Base-by-base conservation (phyloP, 23 red algal species). In the Cyanidiococcus yangmingshanensis region DNA sequence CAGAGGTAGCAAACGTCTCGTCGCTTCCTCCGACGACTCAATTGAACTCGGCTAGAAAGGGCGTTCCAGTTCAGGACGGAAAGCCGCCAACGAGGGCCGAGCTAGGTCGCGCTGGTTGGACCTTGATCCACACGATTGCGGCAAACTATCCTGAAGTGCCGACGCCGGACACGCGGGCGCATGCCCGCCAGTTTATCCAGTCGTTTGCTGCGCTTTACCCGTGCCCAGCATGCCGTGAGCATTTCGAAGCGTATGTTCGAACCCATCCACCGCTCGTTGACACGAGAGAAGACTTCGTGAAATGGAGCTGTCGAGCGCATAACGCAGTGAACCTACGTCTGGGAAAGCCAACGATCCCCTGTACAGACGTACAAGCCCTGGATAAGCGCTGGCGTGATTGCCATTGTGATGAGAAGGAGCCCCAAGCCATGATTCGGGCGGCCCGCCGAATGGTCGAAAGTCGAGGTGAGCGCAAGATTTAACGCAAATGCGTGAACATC, bases 401-500 rank as follows among this genome's bases (percentile, higher is more conserved):
- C 39, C 39, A 45, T 1, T 77, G 75, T 25, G 75, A 77, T 30
- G n/a, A 71, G 63, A 12, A 71, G 63, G 32, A 25, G 32, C 63
- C 63, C 63, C n/a, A 35, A 29, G 32, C 15, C 63, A 71, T 71
- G n/a, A 25, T 35, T 7, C 21, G 63, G 3, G n/a, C 63, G 3
- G 21, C 63, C 15, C 63, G 63, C 12, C 63, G 32, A 3, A 2
- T 25, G 63, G 7, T 25, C 63, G 63, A 25, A 71, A 25, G 63
- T 29, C 63, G 63, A 12, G 16, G 63, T 29, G 16, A 7, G 12
- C 7, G 21, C 45, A 21, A 7, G 12, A 21, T 7, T 54, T 54
- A 54, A 21, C 45, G 45, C 51, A 84, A 87, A 59, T 88, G 80
- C 68, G 84, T 79, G 80, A 84, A 94, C 38, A 81, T 80, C 29